A percentile compares a stretch with the other conserved stretches of the same genome.
phyloP scores from a whole-genome alignment of 2,329 filamentous ascomycete genomes.

The Furcasterigmium furcatum region DNA sequence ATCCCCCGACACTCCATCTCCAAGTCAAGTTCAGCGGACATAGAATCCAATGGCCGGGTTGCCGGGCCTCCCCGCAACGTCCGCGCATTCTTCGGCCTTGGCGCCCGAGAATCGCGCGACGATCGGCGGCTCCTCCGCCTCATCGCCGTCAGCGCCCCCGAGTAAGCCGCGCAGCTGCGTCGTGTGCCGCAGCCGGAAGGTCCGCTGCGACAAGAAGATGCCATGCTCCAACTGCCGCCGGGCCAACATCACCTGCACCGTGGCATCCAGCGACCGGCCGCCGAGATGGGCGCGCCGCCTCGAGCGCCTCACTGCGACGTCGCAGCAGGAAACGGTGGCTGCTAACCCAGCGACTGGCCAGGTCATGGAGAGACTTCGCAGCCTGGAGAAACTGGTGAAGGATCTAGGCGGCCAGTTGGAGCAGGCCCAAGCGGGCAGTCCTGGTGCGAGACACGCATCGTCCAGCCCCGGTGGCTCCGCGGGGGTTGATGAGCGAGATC shows the following conservation, averaged over 20 bases:
- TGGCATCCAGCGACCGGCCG: slow-evolving; percentile 40
- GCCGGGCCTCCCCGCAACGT: too few species aligned
- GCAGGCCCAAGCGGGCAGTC: slow-evolving; percentile 32
- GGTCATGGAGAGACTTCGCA: slow-evolving; percentile 46
- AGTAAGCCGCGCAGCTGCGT: slow-evolving; percentile 44
- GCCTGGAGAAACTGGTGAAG: slow-evolving; percentile 47
- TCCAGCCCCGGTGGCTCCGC: too few species aligned
- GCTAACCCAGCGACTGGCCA: slow-evolving; percentile 24
- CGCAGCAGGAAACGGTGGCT: slow-evolving; percentile 5
- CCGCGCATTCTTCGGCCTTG: too few species aligned
- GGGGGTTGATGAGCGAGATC: too few species aligned
- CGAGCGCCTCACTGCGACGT: slow-evolving; percentile 32
- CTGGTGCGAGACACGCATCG: too few species aligned
- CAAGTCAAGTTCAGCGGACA: too few species aligned
- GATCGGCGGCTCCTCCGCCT: too few species aligned
- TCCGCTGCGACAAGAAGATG: slow-evolving; percentile 53
- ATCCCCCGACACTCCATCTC: too few species aligned
- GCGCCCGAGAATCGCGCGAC: too few species aligned
- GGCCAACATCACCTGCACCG: slow-evolving; percentile 48
- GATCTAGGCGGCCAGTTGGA: slow-evolving; percentile 43
- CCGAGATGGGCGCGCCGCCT: slow-evolving; percentile 53
- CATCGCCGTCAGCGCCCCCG: too few species aligned
- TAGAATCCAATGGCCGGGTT: too few species aligned
- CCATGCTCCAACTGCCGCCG: slow-evolving; percentile 56
- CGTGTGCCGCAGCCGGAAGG: slow-evolving; percentile 51